Conservation (phyloP, 148 eudicot species). For the Heliosperma pusillum region DNA sequence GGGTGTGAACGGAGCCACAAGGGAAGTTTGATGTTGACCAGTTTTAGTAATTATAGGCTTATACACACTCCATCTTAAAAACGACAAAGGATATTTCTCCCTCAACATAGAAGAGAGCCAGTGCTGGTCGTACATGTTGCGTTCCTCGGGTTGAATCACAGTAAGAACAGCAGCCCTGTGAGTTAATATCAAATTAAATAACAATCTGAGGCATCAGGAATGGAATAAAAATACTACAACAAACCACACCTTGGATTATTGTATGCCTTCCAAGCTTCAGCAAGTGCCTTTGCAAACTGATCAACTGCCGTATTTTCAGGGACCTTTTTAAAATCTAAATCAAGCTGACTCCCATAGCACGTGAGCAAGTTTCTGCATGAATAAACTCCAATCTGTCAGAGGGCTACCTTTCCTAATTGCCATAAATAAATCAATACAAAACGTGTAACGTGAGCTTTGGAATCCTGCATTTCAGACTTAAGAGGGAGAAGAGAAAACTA, state of each 20-base stretch:
- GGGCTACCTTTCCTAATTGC: background rate
- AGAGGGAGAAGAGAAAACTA: conserved; percentile 7
- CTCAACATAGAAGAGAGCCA: conserved; percentile 63
- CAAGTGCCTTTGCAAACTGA: conserved; percentile 77
- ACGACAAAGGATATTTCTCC: conserved; percentile 76
- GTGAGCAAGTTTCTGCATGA: conserved; percentile 63
- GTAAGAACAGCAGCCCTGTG: conserved; percentile 78
- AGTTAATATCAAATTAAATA: conserved; percentile 5
- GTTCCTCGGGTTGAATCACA: conserved; percentile 84
- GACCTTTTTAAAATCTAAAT: conserved; percentile 55
- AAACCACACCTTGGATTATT: conserved; percentile 66
- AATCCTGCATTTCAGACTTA: background rate
- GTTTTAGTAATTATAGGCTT: background rate
- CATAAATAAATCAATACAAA: background rate
- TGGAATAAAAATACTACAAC: background rate
- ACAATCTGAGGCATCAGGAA: conserved; percentile 6
- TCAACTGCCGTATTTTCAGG: conserved; percentile 53
- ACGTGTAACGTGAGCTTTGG: background rate
- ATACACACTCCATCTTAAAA: background rate
- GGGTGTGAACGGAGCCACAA: background rate
- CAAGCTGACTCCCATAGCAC: conserved; percentile 53
- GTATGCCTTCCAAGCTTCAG: conserved; percentile 78
- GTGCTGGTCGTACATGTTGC: conserved; percentile 96
- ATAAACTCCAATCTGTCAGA: conserved; percentile 18
- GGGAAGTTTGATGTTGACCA: background rate